These are phyloP conservation scores for Paecilomyces niveus DNA, from an alignment of 2,329 filamentous ascomycete species.

Conservation along the genomic window DNA sequence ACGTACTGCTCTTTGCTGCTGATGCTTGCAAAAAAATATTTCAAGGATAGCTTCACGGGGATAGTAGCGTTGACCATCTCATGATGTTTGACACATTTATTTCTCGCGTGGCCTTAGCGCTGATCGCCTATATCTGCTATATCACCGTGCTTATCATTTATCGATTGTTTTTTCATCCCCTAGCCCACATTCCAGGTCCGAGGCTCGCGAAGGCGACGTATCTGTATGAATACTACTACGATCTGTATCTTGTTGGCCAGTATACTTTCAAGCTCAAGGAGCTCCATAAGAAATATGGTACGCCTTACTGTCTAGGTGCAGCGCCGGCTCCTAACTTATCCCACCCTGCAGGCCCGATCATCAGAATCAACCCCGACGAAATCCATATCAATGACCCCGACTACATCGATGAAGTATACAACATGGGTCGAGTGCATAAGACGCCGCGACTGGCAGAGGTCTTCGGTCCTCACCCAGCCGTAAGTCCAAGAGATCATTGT, in stretches of 20 bases:
- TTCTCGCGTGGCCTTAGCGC: not conserved
- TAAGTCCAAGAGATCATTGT: not conserved
- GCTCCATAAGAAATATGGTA: conserved; percentile 23
- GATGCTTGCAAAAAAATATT: not conserved
- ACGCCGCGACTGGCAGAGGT: conserved; percentile 9
- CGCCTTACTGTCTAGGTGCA: too few relatives aligned
- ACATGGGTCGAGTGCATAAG: conserved; percentile 10
- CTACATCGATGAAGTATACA: conserved; percentile 16
- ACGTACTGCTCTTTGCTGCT: too few relatives aligned
- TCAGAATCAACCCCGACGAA: conserved; percentile 21
- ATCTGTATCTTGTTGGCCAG: conserved; percentile 12
- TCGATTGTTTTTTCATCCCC: conserved; percentile 18
- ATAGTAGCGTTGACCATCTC: not conserved
- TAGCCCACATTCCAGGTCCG: conserved; percentile 19
- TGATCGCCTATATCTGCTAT: not conserved
- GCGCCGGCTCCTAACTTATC: not conserved
- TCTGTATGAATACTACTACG: conserved; percentile 20
- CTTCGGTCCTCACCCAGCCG: not conserved
- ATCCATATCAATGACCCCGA: conserved; percentile 18
- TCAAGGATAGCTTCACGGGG: not conserved
- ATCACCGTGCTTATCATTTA: conserved; percentile 7
- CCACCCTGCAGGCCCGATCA: conserved; percentile 12
- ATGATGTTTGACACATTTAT: not conserved
- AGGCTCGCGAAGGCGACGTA: conserved; percentile 17
- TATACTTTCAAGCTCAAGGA: conserved; percentile 19